Evolutionary conservation across 306 rosid genomes (phyloP).

Genomic region (Alnus glutinosa): DNA sequence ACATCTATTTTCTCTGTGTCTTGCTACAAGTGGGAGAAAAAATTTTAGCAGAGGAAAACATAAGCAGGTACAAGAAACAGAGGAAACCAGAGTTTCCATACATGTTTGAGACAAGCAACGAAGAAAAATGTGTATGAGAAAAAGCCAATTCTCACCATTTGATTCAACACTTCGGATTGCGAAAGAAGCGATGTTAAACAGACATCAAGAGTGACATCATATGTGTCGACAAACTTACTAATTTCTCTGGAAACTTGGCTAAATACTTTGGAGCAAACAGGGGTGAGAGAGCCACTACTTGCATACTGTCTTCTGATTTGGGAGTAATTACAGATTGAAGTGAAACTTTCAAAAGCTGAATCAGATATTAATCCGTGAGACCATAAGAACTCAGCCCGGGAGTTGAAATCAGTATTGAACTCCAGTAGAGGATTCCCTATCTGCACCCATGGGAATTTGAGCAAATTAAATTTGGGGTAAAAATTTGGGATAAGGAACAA

Average conservation of each 20-base stretch:
- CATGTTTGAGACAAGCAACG: not conserved
- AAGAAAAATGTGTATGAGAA: not conserved
- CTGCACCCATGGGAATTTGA: constrained; percentile 33
- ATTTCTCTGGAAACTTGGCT: constrained; percentile 32
- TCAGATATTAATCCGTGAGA: constrained; percentile 74
- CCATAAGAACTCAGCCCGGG: constrained; percentile 57
- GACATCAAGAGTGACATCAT: constrained; percentile 56
- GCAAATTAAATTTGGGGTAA: not conserved
- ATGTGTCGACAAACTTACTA: constrained; percentile 30
- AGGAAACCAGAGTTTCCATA: constrained; percentile 1
- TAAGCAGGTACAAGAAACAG: not conserved
- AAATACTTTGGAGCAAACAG: constrained; percentile 33
- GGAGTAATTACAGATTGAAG: constrained; percentile 52
- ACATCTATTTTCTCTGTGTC: constrained; percentile 57
- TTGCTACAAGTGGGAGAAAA: constrained; percentile 31
- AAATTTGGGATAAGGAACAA: not conserved
- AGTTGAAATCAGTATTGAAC: constrained; percentile 59
- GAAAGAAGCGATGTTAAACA: constrained; percentile 41
- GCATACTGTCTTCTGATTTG: constrained; percentile 46
- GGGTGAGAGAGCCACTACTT: constrained; percentile 24
- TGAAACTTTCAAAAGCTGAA: constrained; percentile 44
- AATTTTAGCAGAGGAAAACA: not conserved
- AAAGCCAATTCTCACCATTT: constrained; percentile 38
- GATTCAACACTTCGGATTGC: constrained; percentile 41
- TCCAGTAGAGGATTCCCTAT: constrained; percentile 76